phyloP scores from a whole-genome alignment of 768 basidiomycete genomes.

The Boletus vinaceobasis region DNA sequence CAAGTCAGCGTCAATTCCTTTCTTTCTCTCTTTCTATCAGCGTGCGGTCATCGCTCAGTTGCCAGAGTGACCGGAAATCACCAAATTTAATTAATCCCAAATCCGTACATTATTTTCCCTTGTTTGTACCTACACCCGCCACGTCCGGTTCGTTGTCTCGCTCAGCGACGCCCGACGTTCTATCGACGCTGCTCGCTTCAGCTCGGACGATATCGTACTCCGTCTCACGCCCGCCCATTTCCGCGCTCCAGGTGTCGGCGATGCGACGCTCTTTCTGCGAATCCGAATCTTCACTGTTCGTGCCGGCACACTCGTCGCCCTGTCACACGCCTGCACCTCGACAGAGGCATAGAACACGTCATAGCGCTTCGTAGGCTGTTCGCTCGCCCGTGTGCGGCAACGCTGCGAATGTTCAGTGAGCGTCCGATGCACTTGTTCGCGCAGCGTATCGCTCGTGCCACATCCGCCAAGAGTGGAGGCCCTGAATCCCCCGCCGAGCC shows the following conservation, averaged over 20 bases:
- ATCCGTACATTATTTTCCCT: conserved; percentile 8
- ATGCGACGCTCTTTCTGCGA: conserved; percentile 15
- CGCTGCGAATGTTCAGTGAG: conserved; percentile 19
- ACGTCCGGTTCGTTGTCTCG: conserved; percentile 4
- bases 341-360: conserved; percentile 30
- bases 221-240: conserved; percentile 12
- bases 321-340: conserved; percentile 2
- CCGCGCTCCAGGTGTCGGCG: conserved; percentile 19
- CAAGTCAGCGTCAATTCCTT: background rate
- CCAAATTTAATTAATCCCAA: background rate
- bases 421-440: conserved; percentile 20
- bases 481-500: conserved; percentile 27
- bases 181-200: conserved; percentile 28
- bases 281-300: conserved; percentile 10
- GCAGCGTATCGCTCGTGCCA: conserved; percentile 10
- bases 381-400: conserved; percentile 14
- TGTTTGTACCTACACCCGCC: conserved; percentile 24
- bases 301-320: background rate
- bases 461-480: background rate
- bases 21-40: background rate
- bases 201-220: conserved; percentile 28
- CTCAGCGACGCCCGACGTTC: conserved; percentile 23
- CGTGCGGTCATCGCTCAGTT: conserved; percentile 8
- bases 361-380: conserved; percentile 19
- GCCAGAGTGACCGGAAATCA: conserved; percentile 10